A percentile compares a stretch with the other conserved stretches of the same genome.
These are phyloP conservation scores for Eucalyptus curtisii DNA, from an alignment of 345 rosid species.

Conservation along the genomic window DNA sequence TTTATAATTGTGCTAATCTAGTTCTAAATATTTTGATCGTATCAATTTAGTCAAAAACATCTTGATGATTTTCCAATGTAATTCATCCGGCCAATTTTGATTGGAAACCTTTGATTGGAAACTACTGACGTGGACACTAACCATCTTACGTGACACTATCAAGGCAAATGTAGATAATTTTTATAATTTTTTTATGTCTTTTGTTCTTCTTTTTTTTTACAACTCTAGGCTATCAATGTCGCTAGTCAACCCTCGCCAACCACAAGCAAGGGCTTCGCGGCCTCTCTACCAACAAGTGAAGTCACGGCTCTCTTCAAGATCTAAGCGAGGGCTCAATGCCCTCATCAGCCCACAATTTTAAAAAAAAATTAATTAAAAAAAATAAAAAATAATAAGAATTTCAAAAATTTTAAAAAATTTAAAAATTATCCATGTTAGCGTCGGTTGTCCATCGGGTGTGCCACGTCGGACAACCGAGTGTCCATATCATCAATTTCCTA, in stretches of 20 bases:
- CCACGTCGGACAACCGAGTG: too few relatives aligned
- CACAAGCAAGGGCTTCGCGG: background rate
- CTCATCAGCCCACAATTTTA: background rate
- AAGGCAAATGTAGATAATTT: background rate
- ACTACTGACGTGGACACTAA: fast-evolving
- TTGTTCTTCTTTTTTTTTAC: too few relatives aligned
- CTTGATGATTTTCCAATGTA: background rate
- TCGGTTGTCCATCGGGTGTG: fast-evolving
- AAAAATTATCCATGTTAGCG: background rate
- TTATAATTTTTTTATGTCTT: too few relatives aligned
- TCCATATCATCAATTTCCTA: background rate
- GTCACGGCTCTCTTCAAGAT: background rate
- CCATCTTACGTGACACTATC: too few relatives aligned
- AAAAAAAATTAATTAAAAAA: too few relatives aligned
- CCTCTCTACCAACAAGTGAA: background rate
- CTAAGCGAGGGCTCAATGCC: background rate
- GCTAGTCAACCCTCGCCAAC: background rate
- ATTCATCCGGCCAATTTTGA: background rate
- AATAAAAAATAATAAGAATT: too few relatives aligned
- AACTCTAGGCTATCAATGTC: background rate
- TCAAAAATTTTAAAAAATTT: too few relatives aligned
- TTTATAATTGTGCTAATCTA: background rate
- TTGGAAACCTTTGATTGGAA: too few relatives aligned
- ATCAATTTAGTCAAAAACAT: too few relatives aligned
- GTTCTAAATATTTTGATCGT: too few relatives aligned